phyloP scores from a whole-genome alignment of 2,329 filamentous ascomycete genomes.

The Waltergamsia citrina region DNA sequence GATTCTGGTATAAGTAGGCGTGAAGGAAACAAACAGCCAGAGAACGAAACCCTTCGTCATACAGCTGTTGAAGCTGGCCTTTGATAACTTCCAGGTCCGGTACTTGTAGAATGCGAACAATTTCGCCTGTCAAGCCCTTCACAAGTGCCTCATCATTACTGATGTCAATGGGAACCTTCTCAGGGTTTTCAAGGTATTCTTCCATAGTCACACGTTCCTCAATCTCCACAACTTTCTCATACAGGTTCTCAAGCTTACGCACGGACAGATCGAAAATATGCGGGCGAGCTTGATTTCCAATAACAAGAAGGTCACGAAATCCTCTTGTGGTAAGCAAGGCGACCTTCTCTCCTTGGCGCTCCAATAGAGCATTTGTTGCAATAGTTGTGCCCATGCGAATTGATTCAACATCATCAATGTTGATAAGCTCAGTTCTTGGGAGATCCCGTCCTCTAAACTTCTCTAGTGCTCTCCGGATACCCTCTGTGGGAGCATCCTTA shows the following conservation, averaged over 20 bases:
- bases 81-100: slow-evolving; percentile 46
- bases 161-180: slow-evolving; percentile 32
- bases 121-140: slow-evolving; percentile 57
- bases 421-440: slow-evolving; percentile 21
- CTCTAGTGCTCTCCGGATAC: slow-evolving; percentile 44
- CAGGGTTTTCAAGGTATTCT: slow-evolving; percentile 63
- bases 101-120: slow-evolving; percentile 54
- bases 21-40: slow-evolving; percentile 60
- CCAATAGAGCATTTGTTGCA: slow-evolving; percentile 67
- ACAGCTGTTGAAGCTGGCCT: slow-evolving; percentile 47
- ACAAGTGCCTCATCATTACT: slow-evolving; percentile 45
- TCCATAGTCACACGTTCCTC: slow-evolving; percentile 67
- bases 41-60: slow-evolving; percentile 45
- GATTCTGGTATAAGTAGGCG: slow-evolving; percentile 53
- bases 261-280: slow-evolving; percentile 68
- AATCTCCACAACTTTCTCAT: slow-evolving; percentile 62
- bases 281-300: slow-evolving; percentile 65
- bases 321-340: slow-evolving; percentile 64
- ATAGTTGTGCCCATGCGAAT: slow-evolving; percentile 55
- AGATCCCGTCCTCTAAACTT: slow-evolving; percentile 18
- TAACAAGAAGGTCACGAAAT: slow-evolving; percentile 62
- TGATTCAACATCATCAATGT: slow-evolving; percentile 39
- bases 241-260: slow-evolving; percentile 57
- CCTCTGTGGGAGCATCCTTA: slow-evolving; percentile 63
- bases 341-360: slow-evolving; percentile 63